A percentile compares a stretch with the other conserved stretches of the same genome.
phyloP scores from a whole-genome alignment of 2,329 filamentous ascomycete species.

The Plenodomus tracheiphilus region DNA sequence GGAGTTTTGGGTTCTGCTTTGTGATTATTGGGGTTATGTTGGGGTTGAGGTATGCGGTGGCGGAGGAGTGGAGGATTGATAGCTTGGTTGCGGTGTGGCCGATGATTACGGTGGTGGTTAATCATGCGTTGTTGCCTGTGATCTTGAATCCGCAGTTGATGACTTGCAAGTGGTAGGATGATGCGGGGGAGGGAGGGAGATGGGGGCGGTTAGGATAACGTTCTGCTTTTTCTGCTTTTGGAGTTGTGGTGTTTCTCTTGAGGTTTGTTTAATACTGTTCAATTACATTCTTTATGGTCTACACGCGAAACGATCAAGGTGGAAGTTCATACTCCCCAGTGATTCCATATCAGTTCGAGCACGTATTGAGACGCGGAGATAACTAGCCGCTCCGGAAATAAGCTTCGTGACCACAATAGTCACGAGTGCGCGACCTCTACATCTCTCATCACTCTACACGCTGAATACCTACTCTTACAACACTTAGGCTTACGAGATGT shows the following conservation, averaged over 20 bases:
- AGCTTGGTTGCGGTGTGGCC: constrained; percentile 70
- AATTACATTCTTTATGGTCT: too few relatives aligned
- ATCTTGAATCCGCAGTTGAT: constrained; percentile 78
- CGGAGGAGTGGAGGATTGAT: constrained; percentile 56
- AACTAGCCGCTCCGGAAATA: neutral
- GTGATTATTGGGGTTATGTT: constrained; percentile 64
- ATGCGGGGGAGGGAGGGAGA: neutral
- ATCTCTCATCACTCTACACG: constrained; percentile 50
- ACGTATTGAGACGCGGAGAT: neutral
- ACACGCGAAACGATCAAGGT: too few relatives aligned
- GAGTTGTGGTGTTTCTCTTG: too few relatives aligned
- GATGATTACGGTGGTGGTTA: constrained; percentile 67
- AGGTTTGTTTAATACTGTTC: too few relatives aligned
- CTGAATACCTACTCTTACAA: too few relatives aligned
- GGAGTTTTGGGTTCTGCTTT: constrained; percentile 64
- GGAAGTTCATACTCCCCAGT: neutral
- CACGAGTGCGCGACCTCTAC: constrained; percentile 42
- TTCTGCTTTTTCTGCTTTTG: too few relatives aligned
- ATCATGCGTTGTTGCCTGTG: constrained; percentile 72
- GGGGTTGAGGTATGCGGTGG: constrained; percentile 67
- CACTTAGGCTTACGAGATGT: too few relatives aligned
- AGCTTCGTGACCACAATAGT: constrained; percentile 22
- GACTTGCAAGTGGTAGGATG: constrained; percentile 71
- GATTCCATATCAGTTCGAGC: neutral
- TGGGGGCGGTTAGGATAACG: too few relatives aligned